Evolutionary conservation across 2,329 filamentous ascomycete species (phyloP).

Genomic region (Huntiella decipiens): DNA sequence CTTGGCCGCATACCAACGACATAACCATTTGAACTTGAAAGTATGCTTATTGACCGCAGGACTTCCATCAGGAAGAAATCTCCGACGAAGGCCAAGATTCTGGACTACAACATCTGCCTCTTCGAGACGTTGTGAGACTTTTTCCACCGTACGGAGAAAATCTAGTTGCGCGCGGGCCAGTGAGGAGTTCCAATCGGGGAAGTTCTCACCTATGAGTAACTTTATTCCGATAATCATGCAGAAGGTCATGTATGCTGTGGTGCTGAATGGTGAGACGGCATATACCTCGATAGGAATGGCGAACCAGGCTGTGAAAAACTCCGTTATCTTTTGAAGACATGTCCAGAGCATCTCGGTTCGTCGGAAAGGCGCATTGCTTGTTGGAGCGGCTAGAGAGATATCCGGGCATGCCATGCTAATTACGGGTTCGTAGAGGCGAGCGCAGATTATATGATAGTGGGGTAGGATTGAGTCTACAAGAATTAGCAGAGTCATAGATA

Average conservation of each 20-base stretch:
- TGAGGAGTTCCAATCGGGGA: constrained; percentile 20
- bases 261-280: constrained; percentile 17
- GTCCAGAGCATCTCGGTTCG: constrained; percentile 21
- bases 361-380: constrained; percentile 13
- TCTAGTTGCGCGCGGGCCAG: constrained; percentile 19
- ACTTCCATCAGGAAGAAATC: constrained; percentile 17
- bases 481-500: neutral
- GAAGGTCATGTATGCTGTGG: constrained; percentile 18
- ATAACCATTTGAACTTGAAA: constrained; percentile 22
- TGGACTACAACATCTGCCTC: constrained; percentile 16
- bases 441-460: constrained; percentile 18
- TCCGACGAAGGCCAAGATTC: constrained; percentile 14
- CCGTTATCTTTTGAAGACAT: constrained; percentile 17
- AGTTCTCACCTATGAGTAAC: constrained; percentile 19
- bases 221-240: constrained; percentile 19
- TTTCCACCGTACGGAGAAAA: constrained; percentile 16
- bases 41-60: constrained; percentile 17
- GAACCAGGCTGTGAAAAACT: constrained; percentile 16
- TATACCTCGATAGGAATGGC: constrained; percentile 15
- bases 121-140: constrained; percentile 17
- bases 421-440: constrained; percentile 22
- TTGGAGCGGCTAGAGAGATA: constrained; percentile 9
- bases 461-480: constrained; percentile 18
- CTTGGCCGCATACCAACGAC: constrained; percentile 21
- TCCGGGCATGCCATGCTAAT: constrained; percentile 16